Evolutionary conservation across 139 green algal species (phyloP), one percentile per base, ranked within the genome.

Genomic region (Haematococcus sp.): DNA sequence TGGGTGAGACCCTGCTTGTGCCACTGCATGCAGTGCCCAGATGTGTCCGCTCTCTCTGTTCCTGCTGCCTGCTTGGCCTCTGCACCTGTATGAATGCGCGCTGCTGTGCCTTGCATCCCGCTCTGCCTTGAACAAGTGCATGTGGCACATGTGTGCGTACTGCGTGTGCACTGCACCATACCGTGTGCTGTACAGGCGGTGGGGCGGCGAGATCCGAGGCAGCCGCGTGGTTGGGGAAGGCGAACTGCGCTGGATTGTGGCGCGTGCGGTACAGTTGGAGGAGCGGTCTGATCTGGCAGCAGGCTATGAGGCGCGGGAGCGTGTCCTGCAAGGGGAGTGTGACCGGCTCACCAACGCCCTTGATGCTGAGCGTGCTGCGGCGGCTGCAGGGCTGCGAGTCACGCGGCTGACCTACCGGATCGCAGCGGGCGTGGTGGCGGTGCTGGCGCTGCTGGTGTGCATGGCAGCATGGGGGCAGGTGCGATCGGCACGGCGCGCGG

Each of bases 221-320:
- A 76, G 68, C 60, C 74, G 71, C 59, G 75, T 81, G 75, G 75
- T 81, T 30, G 73, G 63, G 34, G 75, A 81, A 60, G 65, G 60
- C 22, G 75, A 81, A 59, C 68, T 81, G 66, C 64, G 68, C 33
- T 81, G 75, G 75, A 67, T 81, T 35, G 75, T 81, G 68, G 75
- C 63, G 28, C 59, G 75, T 15, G 65, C 75, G 19, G 75, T 81
- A 68, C 63, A 73, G 68, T 44, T 81, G 75, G 60, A 44, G 20
- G 68, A 81, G 28, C 73, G 73, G 40, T 68, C 28, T 46, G 68
- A 76, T 11, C 56, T 60, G 25, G 68, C 68, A n/a, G 49, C 58
- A 5, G 55, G 32, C 2, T 81, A 63, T 28, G 59, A 73, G 31
- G 75, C 59, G 40, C 30, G 33, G 59, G 44, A 76, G 68, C 23